Base-by-base conservation (phyloP, 2,329 filamentous ascomycete genomes). In the Gaeumannomyces sp. region DNA sequence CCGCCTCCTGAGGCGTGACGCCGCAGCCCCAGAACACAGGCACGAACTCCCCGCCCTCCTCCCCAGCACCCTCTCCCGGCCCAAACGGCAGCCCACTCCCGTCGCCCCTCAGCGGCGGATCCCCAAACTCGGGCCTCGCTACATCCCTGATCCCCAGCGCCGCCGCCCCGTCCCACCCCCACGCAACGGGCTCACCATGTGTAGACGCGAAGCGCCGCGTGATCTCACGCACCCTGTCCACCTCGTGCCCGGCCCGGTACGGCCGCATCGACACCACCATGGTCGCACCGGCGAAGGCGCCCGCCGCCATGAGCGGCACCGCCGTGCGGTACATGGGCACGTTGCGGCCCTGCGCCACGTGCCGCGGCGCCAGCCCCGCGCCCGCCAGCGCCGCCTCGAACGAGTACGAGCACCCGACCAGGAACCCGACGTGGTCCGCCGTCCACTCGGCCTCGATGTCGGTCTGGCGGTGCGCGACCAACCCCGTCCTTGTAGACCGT, bases 21-120 rank as follows among this genome's bases (percentile, higher is more conserved):
- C 86, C 86, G 70, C 86, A 89, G 0, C 84, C 87, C 85, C 86
- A 85, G 68, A 86, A 86, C 4, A 86, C 80, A 0, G 83, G 84
- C 35, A 87, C 76, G 31, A 80, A 76, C 2, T 80, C 76, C 19
- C 78, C 75, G 27, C 74, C 73, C 72, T 80, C 76, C 22, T 72
- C 68, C 1, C 71, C 74, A 28, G 74, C 73, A 7, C 72, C 73
- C 25, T 72, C 69, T 1, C 72, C 61, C 25, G 61, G 61, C 28
- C 61, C 64, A 31, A 74, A 72, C 16, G 73, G 67, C 31, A 77
- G 67, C 29, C 73, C 73, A 63, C 73, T 70, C 0, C 80, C 83
- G 35, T 80, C 77, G 31, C 69, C 67, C 25, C 61, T 35, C 35
- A 62, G 45, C 61, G 70, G 76, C 66, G 66, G 75, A 66, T 88